Conservation (phyloP, 208 protist genomes). For the Leishmania aethiopica region DNA sequence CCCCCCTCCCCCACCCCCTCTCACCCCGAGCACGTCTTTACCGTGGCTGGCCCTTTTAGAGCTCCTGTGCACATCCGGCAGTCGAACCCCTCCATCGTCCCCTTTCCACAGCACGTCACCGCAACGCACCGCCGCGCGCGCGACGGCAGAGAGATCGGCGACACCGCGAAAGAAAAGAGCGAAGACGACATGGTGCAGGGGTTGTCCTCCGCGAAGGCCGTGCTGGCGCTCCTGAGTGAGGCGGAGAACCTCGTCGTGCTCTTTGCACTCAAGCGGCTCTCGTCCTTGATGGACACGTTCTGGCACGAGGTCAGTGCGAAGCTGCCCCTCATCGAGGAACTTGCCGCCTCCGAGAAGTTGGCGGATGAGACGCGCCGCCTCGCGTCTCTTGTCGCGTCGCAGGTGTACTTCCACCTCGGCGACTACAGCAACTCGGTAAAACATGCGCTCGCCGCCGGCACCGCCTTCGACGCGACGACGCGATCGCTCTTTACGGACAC, state of each 20-base stretch:
- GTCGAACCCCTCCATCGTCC: background rate
- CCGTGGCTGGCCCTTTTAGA: no score
- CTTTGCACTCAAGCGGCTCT: conserved; percentile 80
- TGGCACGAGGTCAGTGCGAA: conserved; percentile 90
- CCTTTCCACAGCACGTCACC: background rate
- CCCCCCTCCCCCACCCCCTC: no score
- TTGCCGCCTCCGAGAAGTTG: conserved; percentile 63
- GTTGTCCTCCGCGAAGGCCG: conserved; percentile 81
- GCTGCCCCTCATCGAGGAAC: conserved; percentile 83
- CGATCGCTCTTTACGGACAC: conserved; percentile 88
- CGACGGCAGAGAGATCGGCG: background rate
- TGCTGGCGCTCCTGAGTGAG: conserved; percentile 82
- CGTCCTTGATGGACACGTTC: conserved; percentile 83
- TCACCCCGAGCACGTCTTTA: background rate
- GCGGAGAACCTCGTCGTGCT: conserved; percentile 66
- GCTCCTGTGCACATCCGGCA: no score
- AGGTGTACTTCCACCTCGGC: conserved; percentile 99
- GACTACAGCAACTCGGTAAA: conserved; percentile 95
- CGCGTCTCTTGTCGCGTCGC: conserved; percentile 93
- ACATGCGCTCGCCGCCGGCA: conserved; percentile 95
- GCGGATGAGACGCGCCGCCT: conserved; percentile 65
- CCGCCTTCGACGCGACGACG: conserved; percentile 92
- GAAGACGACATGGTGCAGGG: conserved; percentile 41
- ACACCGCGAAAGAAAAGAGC: background rate
- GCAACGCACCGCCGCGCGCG: background rate